Evolutionary conservation across 768 basidiomycete genomes (phyloP).

Genomic region (Steccherinum ochraceum): DNA sequence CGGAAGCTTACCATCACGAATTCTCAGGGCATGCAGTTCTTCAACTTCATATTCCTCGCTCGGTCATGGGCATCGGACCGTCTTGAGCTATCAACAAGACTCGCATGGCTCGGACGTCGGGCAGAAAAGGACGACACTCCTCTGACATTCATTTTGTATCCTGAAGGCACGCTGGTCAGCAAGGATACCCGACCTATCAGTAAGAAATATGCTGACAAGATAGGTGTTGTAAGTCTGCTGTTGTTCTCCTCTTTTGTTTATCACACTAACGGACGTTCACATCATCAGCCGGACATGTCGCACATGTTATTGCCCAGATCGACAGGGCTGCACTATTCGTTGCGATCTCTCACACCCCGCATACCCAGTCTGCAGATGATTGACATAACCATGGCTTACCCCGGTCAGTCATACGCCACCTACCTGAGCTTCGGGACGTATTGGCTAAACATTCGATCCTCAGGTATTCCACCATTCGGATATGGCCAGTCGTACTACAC

Average conservation of each 20-base stretch:
- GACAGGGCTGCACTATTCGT: slow-evolving; percentile 80
- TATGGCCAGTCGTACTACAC: slow-evolving; percentile 91
- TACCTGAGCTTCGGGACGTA: background rate
- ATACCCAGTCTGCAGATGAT: slow-evolving; percentile 73
- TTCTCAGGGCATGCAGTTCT: slow-evolving; percentile 85
- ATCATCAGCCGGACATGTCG: slow-evolving; percentile 62
- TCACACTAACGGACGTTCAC: background rate
- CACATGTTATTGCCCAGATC: slow-evolving; percentile 88
- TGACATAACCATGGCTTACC: slow-evolving; percentile 91
- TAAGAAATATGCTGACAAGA: slow-evolving; percentile 82
- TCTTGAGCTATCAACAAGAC: slow-evolving; percentile 52
- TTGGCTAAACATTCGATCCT: too few species aligned
- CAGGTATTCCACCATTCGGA: slow-evolving; percentile 70
- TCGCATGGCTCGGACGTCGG: slow-evolving; percentile 62
- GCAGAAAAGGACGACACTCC: slow-evolving; percentile 67
- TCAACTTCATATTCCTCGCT: slow-evolving; percentile 87
- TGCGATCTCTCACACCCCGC: slow-evolving; percentile 74
- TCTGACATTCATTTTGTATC: slow-evolving; percentile 82
- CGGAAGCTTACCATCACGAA: too few species aligned
- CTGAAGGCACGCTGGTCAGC: slow-evolving; percentile 94
- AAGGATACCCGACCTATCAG: slow-evolving; percentile 79
- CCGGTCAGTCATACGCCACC: slow-evolving; percentile 43
- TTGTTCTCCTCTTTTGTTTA: too few species aligned
- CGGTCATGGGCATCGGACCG: slow-evolving; percentile 89
- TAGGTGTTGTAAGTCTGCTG: slow-evolving; percentile 80